Conservation (phyloP, 495 filamentous ascomycete genomes). For the Aspergillus mulundensis region DNA sequence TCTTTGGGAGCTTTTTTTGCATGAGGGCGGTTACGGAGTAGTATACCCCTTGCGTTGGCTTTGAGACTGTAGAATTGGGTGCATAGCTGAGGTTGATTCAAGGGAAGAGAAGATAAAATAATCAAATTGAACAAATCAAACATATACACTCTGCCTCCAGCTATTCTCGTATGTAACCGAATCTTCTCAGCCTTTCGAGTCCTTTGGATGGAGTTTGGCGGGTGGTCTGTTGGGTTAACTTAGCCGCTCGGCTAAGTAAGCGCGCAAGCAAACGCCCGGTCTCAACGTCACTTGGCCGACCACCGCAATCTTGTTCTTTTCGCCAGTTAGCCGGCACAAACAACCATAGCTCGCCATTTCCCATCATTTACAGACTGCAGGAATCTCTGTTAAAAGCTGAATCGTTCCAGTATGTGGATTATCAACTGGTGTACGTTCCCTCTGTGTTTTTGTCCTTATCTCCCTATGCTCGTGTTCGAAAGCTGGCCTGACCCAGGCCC, state of each 20-base stretch:
- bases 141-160: neutral
- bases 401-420: conserved; percentile 75
- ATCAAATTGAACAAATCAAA: conserved; percentile 4
- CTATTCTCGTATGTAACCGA: no score
- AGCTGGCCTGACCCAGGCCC: conserved; percentile 5
- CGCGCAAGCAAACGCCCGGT: conserved; percentile 20
- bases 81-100: conserved; percentile 7
- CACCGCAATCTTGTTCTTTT: conserved; percentile 35
- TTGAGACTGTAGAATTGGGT: conserved; percentile 24
- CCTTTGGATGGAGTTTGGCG: no score
- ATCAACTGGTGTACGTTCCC: conserved; percentile 84
- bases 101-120: conserved; percentile 1
- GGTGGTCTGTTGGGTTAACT: neutral
- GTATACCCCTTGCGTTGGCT: conserved; percentile 40
- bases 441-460: neutral
- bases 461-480: neutral
- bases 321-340: conserved; percentile 5
- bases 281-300: conserved; percentile 22
- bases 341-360: neutral
- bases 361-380: neutral
- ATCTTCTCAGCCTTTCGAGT: no score
- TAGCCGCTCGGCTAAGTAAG: conserved; percentile 13
- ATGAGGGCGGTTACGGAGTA: conserved; percentile 31
- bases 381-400: conserved; percentile 5
- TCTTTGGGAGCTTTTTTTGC: conserved; percentile 28